Base-by-base conservation (phyloP, 169 alveolate genomes). In the Eimeria maxima region DNA sequence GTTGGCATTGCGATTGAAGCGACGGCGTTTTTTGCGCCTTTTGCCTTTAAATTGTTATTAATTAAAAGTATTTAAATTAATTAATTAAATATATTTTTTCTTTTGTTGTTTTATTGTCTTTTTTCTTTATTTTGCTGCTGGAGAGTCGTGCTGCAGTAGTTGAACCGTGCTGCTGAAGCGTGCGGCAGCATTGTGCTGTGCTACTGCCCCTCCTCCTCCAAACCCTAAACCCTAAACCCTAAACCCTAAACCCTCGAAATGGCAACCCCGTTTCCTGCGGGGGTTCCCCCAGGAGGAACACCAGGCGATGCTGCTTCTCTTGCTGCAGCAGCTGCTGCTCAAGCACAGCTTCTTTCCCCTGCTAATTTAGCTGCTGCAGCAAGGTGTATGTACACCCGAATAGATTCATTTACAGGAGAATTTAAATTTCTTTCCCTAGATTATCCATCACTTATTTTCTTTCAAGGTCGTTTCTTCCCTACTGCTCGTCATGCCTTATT, bases 401-500 rank as follows among this genome's bases (percentile, higher is more conserved):
- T 95, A 44, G 96, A 95, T 76, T 88, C 96, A 14, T 95, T 95
- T 76, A 87, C 95, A 7, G 96, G 96, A 53, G 96, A 83, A 44
- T 95, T 33, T 86, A 87, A 80, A 33, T 95, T 67, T 53, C 95
- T 95, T 2, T 80, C 95, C 5, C 55, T 95, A 5, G 95, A 89
- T 57, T 95, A 69, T 42, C 96, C 96, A 16, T 50, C 84, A 42
- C 50, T 71, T 14, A 86, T 95, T 4, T 95, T 69, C 60, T 95
- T 89, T 71, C 95, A 89, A 53, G 96, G 95, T 3, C 50, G 94
- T 8, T 81, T 90, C 73, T 95, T 88, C 55, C 93, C 96, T 10
- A 87, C 96, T 71, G 96, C 96, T 24, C 89, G 93, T 33, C 96
- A 95, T 69, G 96, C 96, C 18, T 63, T 95, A 60, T 74, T 95